Evolutionary conservation across 306 rosid genomes (phyloP).

Genomic region (Benincasa hispida): DNA sequence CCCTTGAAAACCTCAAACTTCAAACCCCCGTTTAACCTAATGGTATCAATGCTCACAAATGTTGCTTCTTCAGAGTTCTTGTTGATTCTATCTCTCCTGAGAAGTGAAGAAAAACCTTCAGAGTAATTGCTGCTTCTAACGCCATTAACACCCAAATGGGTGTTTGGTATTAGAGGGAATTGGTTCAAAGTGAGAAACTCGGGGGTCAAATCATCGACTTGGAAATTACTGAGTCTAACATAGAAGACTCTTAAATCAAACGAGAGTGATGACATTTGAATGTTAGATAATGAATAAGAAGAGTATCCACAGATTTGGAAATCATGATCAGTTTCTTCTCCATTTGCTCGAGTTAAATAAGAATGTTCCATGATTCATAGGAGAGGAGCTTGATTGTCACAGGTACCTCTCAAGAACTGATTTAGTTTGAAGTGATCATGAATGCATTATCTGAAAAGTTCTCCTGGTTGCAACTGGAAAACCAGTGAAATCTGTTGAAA

Average conservation of each 20-base stretch:
- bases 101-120: constrained; percentile 64
- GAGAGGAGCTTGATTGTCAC: constrained; percentile 24
- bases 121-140: constrained; percentile 41
- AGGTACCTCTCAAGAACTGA: constrained; percentile 15
- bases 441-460: constrained; percentile 14
- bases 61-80: constrained; percentile 75
- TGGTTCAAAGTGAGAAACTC: constrained; percentile 52
- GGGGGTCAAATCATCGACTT: constrained; percentile 57
- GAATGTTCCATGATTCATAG: constrained; percentile 33
- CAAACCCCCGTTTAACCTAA: constrained; percentile 56
- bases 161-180: constrained; percentile 54
- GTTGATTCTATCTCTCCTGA: constrained; percentile 64
- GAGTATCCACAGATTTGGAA: constrained; percentile 54
- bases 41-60: constrained; percentile 69
- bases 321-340: constrained; percentile 23
- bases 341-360: constrained; percentile 24
- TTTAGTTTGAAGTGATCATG: constrained; percentile 8
- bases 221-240: constrained; percentile 54
- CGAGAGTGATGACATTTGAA: constrained; percentile 29
- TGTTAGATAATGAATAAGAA: constrained; percentile 16
- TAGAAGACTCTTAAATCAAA: constrained; percentile 78
- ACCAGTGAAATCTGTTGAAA: constrained; percentile 16
- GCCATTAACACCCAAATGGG: constrained; percentile 74
- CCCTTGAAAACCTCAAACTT: constrained; percentile 67
- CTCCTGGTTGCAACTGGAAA: constrained; percentile 19